phyloP scores from a whole-genome alignment of 495 filamentous ascomycete species.

The Polyplosphaeria fusca region DNA sequence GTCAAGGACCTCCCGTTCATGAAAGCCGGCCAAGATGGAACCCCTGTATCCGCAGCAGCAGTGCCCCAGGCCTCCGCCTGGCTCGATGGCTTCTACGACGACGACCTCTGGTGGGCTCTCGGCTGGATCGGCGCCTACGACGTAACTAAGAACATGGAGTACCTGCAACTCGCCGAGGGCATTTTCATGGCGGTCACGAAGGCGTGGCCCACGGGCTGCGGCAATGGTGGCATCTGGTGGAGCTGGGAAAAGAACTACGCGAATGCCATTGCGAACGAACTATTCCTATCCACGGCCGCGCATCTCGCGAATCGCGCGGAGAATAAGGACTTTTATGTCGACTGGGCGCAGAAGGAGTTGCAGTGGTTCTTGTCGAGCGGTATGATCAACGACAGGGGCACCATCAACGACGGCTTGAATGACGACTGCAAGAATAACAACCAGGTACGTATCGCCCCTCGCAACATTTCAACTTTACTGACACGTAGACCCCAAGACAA shows the following conservation, averaged over 20 bases:
- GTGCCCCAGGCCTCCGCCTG: conserved; percentile 25
- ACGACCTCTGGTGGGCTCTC: conserved; percentile 42
- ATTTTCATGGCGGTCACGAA: conserved; percentile 58
- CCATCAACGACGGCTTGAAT: conserved; percentile 70
- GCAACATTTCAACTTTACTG: conserved; percentile 41
- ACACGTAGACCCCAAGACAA: conserved; percentile 1
- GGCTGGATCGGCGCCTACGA: conserved; percentile 40
- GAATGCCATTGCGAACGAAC: conserved; percentile 73
- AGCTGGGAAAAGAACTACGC: conserved; percentile 58
- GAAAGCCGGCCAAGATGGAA: background rate
- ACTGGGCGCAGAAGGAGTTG: conserved; percentile 58
- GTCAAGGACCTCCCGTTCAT: conserved; percentile 6
- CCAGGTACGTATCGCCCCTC: conserved; percentile 37
- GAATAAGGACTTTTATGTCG: conserved; percentile 52
- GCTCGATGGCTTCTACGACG: conserved; percentile 41
- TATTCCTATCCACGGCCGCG: conserved; percentile 67
- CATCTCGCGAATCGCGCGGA: conserved; percentile 64
- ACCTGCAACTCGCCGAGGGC: conserved; percentile 48
- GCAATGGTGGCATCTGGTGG: conserved; percentile 62
- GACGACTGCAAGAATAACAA: conserved; percentile 64
- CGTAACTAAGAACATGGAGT: conserved; percentile 32
- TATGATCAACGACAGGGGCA: conserved; percentile 61
- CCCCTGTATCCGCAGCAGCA: background rate
- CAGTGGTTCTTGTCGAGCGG: conserved; percentile 64
- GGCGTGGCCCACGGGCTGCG: conserved; percentile 47